Base-by-base conservation (phyloP, 2,329 filamentous ascomycete genomes). In the Xylaria sp. region DNA sequence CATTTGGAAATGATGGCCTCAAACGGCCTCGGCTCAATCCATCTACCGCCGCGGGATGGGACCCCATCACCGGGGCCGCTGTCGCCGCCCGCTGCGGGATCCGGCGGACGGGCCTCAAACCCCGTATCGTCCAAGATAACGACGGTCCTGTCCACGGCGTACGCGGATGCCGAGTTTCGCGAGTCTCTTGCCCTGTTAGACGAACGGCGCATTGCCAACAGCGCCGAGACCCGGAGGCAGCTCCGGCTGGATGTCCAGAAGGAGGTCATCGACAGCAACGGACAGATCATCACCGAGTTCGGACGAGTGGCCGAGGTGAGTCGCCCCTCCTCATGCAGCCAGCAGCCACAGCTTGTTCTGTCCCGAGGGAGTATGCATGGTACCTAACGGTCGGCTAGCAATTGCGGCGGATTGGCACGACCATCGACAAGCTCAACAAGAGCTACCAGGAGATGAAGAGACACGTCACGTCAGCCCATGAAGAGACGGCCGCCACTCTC, bases 201-300 rank as follows among this genome's bases (percentile, higher is more conserved):
- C 72, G 76, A 84, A 45, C 83, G 90, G 34, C 80, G 81, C 1
- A 72, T 92, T 13, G 76, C 81, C 50, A 97, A 96, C 69, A 90
- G 85, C 11, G 81, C 90, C 8, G 89, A 92, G 61, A 88, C 87
- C 2, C 83, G 94, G 47, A 85, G 93, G 5, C 87, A 90, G 54
- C 75, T 97, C 16, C 86, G 92, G 16, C 74, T 96, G 1, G 87
- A 95, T 68, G 80, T 96, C 1, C 92, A 97, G 69, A 93, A 89
- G 70, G 92, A 97, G 68, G 90, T 97, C 37, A 92, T 97, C 52
- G 85, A 93, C 61, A 92, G 89, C 73, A 97, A 97, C 83, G 92
- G 90, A 45, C 85, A 91, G 60, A 90, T 97, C 59, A 85, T 97
- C 54, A 80, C 84, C 49, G 91, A 96, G 69, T 97, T 97, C 73